phyloP scores from a whole-genome alignment of 345 rosid species.

The Eucalyptus curtisii region DNA sequence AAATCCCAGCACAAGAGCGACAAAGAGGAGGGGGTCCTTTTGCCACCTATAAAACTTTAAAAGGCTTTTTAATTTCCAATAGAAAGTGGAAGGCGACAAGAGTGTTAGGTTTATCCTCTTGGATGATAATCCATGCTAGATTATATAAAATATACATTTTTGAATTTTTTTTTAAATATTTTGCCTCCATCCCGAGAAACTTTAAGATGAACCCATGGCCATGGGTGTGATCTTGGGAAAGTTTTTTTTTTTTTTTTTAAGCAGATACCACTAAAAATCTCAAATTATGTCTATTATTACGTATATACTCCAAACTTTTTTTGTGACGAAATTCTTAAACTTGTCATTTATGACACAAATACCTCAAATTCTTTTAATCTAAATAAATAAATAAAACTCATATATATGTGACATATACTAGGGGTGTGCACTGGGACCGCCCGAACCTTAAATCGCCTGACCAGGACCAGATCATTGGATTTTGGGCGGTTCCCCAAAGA shows the following conservation, averaged over 20 bases:
- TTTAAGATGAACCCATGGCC: neutral
- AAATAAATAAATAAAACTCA: no score
- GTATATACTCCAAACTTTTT: no score
- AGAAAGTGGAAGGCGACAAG: neutral
- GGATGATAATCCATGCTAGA: neutral
- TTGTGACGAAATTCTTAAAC: neutral
- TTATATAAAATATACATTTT: neutral
- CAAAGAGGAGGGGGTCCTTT: neutral
- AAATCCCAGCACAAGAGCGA: neutral
- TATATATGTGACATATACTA: no score
- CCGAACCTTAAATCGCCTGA: rapidly evolving
- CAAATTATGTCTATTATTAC: no score
- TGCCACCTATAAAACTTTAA: neutral
- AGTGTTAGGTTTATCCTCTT: neutral
- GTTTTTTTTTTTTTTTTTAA: neutral
- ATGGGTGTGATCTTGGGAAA: neutral
- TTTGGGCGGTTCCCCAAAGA: no score
- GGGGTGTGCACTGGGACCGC: rapidly evolving
- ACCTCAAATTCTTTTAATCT: neutral
- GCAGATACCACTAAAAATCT: neutral
- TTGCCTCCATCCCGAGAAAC: neutral
- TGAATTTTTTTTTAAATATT: neutral
- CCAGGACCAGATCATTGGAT: rapidly evolving
- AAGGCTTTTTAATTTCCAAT: neutral
- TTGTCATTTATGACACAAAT: neutral